Percentiles rank a stretch among this genome's conserved stretches.
Conservation (phyloP, 495 filamentous ascomycete species). For the Penicillium longicatenatum region DNA sequence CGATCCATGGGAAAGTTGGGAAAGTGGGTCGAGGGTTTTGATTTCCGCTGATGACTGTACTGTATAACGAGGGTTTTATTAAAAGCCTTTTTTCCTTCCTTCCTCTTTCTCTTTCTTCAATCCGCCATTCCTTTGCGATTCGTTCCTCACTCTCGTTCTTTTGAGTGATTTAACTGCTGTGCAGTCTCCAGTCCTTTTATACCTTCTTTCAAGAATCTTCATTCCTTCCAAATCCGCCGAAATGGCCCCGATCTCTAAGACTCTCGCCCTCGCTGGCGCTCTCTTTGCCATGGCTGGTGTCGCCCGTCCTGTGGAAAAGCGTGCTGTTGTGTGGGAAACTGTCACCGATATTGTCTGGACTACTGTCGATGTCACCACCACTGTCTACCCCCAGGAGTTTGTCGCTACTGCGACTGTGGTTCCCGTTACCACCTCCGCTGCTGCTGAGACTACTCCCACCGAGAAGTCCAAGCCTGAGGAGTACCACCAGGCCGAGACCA, state of each 20-base stretch:
- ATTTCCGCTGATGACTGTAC: background rate
- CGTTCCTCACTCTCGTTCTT: slow-evolving; percentile 28
- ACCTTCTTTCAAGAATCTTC: slow-evolving; percentile 18
- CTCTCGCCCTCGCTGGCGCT: slow-evolving; percentile 44
- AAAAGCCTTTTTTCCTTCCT: background rate
- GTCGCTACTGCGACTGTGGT: slow-evolving; percentile 19
- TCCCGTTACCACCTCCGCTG: slow-evolving; percentile 16
- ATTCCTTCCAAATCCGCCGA: slow-evolving; percentile 8
- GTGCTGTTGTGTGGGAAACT: slow-evolving; percentile 36
- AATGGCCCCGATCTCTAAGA: slow-evolving; percentile 49
- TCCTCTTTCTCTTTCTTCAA: slow-evolving; percentile 5
- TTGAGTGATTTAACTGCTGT: slow-evolving; percentile 42
- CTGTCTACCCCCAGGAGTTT: slow-evolving; percentile 33
- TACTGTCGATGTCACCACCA: slow-evolving; percentile 48
- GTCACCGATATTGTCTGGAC: slow-evolving; percentile 42
- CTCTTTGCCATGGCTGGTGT: slow-evolving; percentile 39
- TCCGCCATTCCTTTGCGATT: slow-evolving; percentile 11
- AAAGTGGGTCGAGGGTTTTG: background rate
- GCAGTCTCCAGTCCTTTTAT: slow-evolving; percentile 34
- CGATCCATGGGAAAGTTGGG: slow-evolving; percentile 5
- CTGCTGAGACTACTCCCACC: slow-evolving; percentile 9
- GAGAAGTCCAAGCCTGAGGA: slow-evolving; percentile 9
- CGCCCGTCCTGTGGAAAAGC: slow-evolving; percentile 44
- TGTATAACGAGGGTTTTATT: background rate
- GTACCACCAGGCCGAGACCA: background rate